Conservation (phyloP, 2,329 filamentous ascomycete species). For the Arthrobotrys musiformis region DNA sequence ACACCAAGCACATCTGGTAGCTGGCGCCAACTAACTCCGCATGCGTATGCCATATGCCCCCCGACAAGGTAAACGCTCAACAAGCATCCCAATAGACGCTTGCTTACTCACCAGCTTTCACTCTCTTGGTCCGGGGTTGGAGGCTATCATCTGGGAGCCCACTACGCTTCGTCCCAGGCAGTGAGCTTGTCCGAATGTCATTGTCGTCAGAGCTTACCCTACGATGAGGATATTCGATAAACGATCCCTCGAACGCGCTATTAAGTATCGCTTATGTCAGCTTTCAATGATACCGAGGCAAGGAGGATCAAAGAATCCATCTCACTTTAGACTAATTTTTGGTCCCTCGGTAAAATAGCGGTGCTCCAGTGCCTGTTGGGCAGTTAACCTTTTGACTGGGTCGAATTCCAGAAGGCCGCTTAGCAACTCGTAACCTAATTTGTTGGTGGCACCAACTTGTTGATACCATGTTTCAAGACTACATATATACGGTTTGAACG, state of each 20-base stretch:
- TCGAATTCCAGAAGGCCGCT: conserved; percentile 90
- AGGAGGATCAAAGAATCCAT: neutral
- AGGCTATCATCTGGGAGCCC: conserved; percentile 84
- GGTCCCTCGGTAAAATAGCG: conserved; percentile 81
- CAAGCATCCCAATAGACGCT: neutral
- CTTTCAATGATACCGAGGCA: no score
- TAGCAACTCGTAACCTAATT: conserved; percentile 84
- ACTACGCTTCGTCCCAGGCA: conserved; percentile 90
- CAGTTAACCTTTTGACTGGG: conserved; percentile 85
- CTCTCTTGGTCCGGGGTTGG: conserved; percentile 71
- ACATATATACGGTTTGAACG: conserved; percentile 65
- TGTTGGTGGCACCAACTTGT: conserved; percentile 64
- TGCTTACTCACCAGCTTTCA: conserved; percentile 68
- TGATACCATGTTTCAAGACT: conserved; percentile 65
- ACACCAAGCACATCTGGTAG: neutral
- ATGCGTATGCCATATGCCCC: neutral
- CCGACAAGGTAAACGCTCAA: neutral
- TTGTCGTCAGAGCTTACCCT: conserved; percentile 95
- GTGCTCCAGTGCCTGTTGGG: conserved; percentile 86
- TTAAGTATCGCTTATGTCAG: neutral
- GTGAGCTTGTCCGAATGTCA: conserved; percentile 87
- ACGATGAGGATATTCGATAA: conserved; percentile 87
- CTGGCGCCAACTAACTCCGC: neutral
- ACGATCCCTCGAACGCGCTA: conserved; percentile 79
- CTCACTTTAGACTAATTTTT: conserved; percentile 78